Conservation (phyloP, 176 grass and related monocot genomes). For the Eragrostis nindensis region DNA sequence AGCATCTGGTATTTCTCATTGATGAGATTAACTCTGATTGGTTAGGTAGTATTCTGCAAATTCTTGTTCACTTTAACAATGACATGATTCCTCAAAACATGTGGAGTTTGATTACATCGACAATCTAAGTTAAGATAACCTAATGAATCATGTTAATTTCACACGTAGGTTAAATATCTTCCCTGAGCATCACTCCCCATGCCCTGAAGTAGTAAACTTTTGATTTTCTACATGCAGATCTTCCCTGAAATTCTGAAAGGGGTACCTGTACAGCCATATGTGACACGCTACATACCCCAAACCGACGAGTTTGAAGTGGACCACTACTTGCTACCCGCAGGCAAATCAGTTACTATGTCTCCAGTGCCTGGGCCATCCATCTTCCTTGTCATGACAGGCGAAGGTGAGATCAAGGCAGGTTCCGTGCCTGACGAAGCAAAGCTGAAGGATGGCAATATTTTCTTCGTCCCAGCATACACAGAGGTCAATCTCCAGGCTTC, state of each 20-base stretch:
- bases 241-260: constrained; percentile 84
- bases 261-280: constrained; percentile 45
- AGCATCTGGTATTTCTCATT: background rate
- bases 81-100: background rate
- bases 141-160: background rate
- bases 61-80: background rate
- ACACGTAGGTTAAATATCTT: constrained; percentile 11
- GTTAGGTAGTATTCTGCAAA: background rate
- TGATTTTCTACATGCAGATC: constrained; percentile 43
- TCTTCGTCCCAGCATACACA: constrained; percentile 63
- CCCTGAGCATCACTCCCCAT: background rate
- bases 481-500: constrained; percentile 55
- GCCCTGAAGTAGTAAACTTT: background rate
- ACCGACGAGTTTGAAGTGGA: constrained; percentile 92
- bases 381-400: constrained; percentile 69
- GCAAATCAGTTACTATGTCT: constrained; percentile 56
- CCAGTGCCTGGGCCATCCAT: constrained; percentile 79
- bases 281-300: constrained; percentile 79
- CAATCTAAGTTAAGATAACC: too few relatives aligned
- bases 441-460: constrained; percentile 62
- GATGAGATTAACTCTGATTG: background rate
- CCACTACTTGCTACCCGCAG: constrained; percentile 48
- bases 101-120: background rate
- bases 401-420: constrained; percentile 47
- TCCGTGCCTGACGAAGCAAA: constrained; percentile 32